phyloP scores from a whole-genome alignment of 2,329 filamentous ascomycete genomes.

The Drechslerella coelobrocha region DNA sequence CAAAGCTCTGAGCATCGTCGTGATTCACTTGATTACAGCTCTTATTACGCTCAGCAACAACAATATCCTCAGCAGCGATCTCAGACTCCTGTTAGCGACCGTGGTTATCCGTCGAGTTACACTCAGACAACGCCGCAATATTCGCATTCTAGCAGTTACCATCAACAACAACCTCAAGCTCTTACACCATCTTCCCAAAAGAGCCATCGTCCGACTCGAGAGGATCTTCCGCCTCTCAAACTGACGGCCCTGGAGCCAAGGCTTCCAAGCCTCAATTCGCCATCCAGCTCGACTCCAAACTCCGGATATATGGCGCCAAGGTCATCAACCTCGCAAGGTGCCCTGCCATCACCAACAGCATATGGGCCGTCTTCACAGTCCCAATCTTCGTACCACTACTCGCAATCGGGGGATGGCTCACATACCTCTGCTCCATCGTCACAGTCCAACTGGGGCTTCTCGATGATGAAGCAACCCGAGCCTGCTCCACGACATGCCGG shows the following conservation, averaged over 20 bases:
- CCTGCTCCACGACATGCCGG: slow-evolving; percentile 50
- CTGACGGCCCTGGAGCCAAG: slow-evolving; percentile 47
- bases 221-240: slow-evolving; percentile 47
- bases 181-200: slow-evolving; percentile 47
- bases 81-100: slow-evolving; percentile 46
- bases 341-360: slow-evolving; percentile 52
- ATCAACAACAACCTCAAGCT: slow-evolving; percentile 50
- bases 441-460: slow-evolving; percentile 51
- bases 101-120: slow-evolving; percentile 40
- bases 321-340: slow-evolving; percentile 51
- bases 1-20: slow-evolving; percentile 38
- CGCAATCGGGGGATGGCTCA: slow-evolving; percentile 25
- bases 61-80: slow-evolving; percentile 41
- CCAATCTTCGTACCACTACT: slow-evolving; percentile 31
- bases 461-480: slow-evolving; percentile 50
- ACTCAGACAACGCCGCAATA: slow-evolving; percentile 37
- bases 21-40: slow-evolving; percentile 43
- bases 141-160: slow-evolving; percentile 21
- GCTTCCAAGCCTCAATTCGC: slow-evolving; percentile 43
- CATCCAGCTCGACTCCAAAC: slow-evolving; percentile 43
- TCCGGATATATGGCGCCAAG: slow-evolving; percentile 42
- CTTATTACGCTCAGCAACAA: slow-evolving; percentile 43
- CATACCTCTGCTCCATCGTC: slow-evolving; percentile 51
- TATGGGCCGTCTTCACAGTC: slow-evolving; percentile 49
- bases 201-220: slow-evolving; percentile 35